Evolutionary conservation across 768 basidiomycete genomes (phyloP).

Genomic region (Tylopilus sp.): DNA sequence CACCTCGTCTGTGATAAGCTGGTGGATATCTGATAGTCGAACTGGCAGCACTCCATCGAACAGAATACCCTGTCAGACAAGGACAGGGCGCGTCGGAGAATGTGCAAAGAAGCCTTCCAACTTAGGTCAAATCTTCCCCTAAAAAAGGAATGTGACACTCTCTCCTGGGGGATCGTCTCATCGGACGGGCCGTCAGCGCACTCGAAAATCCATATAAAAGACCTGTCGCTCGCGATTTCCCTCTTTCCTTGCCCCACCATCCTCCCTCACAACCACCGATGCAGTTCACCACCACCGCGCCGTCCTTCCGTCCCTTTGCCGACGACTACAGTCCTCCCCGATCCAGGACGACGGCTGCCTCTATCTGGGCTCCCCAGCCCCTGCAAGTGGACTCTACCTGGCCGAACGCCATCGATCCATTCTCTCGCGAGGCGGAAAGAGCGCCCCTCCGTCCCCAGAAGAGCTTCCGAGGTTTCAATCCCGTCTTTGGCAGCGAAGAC

Average conservation of each 20-base stretch:
- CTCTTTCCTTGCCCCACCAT: conserved; percentile 43
- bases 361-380: conserved; percentile 84
- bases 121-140: conserved; percentile 28
- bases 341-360: conserved; percentile 43
- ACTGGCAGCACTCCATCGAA: conserved; percentile 14
- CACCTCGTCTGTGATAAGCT: conserved; percentile 5
- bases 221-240: conserved; percentile 17
- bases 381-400: conserved; percentile 64
- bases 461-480: conserved; percentile 18
- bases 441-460: conserved; percentile 32
- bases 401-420: conserved; percentile 64
- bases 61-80: conserved; percentile 25
- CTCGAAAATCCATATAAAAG: conserved; percentile 36
- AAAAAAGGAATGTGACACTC: conserved; percentile 32
- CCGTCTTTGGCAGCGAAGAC: conserved; percentile 47
- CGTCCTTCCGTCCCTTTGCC: conserved; percentile 32
- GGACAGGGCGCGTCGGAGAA: conserved; percentile 18
- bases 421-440: conserved; percentile 49
- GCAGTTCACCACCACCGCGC: conserved; percentile 24
- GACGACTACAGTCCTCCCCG: conserved; percentile 40
- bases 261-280: conserved; percentile 25
- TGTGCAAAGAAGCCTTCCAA: conserved; percentile 31
- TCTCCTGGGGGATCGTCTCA: conserved; percentile 31
- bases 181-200: conserved; percentile 16
- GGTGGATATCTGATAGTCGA: conserved; percentile 26